phyloP scores from a whole-genome alignment of 2,329 filamentous ascomycete genomes.

The Paraconiothyrium sp. region DNA sequence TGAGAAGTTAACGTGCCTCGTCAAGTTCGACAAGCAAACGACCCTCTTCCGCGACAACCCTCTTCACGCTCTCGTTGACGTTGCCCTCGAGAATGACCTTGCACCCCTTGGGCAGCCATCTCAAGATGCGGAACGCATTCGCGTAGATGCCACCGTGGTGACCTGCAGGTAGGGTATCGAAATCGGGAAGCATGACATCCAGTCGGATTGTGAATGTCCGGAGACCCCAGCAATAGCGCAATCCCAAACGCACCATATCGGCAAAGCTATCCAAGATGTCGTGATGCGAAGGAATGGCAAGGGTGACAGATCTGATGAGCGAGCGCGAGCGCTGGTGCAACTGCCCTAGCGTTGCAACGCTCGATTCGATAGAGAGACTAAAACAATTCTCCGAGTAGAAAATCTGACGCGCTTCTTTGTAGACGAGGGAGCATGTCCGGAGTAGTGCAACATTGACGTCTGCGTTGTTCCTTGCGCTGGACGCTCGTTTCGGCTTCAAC shows the following conservation, averaged over 20 bases:
- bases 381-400: slow-evolving; percentile 47
- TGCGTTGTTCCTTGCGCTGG: not conserved
- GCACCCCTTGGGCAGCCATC: slow-evolving; percentile 57
- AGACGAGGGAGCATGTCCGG: slow-evolving; percentile 50
- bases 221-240: slow-evolving; percentile 58
- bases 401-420: slow-evolving; percentile 44
- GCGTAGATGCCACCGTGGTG: slow-evolving; percentile 47
- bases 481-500: not conserved
- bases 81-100: slow-evolving; percentile 53
- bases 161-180: slow-evolving; percentile 16
- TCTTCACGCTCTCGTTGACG: slow-evolving; percentile 51
- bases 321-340: slow-evolving; percentile 55
- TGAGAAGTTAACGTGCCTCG: slow-evolving; percentile 43
- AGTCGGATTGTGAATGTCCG: slow-evolving; percentile 54
- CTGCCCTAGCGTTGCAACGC: slow-evolving; percentile 49
- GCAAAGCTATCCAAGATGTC: slow-evolving; percentile 59
- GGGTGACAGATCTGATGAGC: slow-evolving; percentile 54
- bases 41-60: slow-evolving; percentile 55
- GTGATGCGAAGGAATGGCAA: slow-evolving; percentile 57
- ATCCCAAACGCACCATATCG: slow-evolving; percentile 55
- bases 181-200: slow-evolving; percentile 43
- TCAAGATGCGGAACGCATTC: slow-evolving; percentile 58
- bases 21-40: slow-evolving; percentile 52
- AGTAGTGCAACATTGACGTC: slow-evolving; percentile 43
- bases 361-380: slow-evolving; percentile 49